phyloP scores from a whole-genome alignment of 352 stramenopile species.

The Phytophthora cactorum region DNA sequence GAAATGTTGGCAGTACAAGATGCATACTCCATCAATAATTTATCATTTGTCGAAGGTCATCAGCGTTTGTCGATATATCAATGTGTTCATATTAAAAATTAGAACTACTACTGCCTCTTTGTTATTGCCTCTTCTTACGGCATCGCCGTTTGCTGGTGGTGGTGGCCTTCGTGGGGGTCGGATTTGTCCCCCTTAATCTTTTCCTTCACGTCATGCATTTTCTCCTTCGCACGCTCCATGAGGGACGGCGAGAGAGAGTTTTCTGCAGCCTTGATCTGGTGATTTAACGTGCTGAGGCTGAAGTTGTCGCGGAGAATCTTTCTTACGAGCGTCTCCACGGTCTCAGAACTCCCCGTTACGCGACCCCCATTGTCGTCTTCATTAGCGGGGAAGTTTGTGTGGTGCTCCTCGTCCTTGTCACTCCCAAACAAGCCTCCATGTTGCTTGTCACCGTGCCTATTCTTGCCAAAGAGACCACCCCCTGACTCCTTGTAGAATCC shows the following conservation, averaged over 20 bases:
- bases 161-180: background rate
- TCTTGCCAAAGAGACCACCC: constrained; percentile 9
- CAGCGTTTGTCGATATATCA: too few species aligned
- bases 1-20: too few species aligned
- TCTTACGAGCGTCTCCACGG: constrained; percentile 29
- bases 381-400: background rate
- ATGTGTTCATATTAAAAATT: too few species aligned
- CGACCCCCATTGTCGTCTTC: constrained; percentile 31
- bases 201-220: constrained; percentile 37
- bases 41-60: too few species aligned
- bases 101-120: too few species aligned
- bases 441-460: background rate
- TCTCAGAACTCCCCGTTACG: constrained; percentile 29
- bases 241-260: constrained; percentile 32
- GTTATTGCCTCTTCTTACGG: too few species aligned
- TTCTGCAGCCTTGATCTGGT: constrained; percentile 29
- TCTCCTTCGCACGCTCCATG: constrained; percentile 34
- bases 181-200: constrained; percentile 35
- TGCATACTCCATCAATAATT: too few species aligned
- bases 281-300: constrained; percentile 21
- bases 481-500: background rate
- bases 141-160: too few species aligned
- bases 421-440: background rate
- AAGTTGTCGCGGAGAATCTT: constrained; percentile 34
- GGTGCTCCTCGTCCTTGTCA: constrained; percentile 6